phyloP scores from a whole-genome alignment of 2,329 filamentous ascomycete species.

The Lasiodiplodia hormozganensis region DNA sequence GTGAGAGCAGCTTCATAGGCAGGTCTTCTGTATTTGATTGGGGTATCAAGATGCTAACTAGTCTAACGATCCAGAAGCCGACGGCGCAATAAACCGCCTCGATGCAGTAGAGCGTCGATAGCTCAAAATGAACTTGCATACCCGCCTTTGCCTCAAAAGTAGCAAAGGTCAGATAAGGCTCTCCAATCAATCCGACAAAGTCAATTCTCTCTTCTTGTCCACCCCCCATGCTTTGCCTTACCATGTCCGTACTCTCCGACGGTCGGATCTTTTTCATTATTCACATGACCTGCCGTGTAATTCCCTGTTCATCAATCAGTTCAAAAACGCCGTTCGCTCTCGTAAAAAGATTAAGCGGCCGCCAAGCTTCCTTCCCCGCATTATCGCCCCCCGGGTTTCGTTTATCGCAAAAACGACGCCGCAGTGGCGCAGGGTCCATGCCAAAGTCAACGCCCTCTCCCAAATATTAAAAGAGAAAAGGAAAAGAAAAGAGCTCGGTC shows the following conservation, averaged over 20 bases:
- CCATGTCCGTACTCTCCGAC: not conserved
- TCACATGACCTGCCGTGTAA: not conserved
- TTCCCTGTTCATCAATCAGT: not conserved
- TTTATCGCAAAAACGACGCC: not conserved
- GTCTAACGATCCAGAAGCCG: not conserved
- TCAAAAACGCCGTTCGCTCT: not conserved
- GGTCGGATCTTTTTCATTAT: not conserved
- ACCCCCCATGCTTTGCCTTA: not conserved
- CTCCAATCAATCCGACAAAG: not conserved
- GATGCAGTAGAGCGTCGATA: not conserved
- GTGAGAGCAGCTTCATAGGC: not conserved
- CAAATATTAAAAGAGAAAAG: not conserved
- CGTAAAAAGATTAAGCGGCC: not conserved
- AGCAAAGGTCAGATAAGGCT: not conserved
- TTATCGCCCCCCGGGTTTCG: not conserved
- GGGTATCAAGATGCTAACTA: constrained; percentile 10
- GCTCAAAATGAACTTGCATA: not conserved
- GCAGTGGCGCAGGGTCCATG: not conserved
- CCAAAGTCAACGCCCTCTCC: not conserved
- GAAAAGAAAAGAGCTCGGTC: not conserved
- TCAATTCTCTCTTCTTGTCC: not conserved
- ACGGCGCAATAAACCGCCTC: not conserved
- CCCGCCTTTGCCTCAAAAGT: not conserved
- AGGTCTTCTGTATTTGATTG: not conserved
- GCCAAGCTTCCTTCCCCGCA: not conserved